phyloP scores from a whole-genome alignment of 129 eudicot species.

The Escallonia rubra region DNA sequence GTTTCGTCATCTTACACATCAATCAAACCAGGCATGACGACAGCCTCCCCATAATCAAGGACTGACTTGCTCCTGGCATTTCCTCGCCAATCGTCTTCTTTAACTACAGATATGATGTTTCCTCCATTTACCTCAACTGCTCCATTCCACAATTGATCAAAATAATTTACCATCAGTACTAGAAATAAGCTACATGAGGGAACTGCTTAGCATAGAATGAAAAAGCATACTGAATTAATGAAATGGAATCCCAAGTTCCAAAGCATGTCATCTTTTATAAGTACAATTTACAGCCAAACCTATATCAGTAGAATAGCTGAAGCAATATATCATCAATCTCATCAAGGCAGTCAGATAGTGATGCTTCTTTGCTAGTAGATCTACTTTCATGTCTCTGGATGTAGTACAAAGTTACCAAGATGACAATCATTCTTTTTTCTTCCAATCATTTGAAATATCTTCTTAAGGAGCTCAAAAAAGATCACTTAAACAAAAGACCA shows the following conservation, averaged over 20 bases:
- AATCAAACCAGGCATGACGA: constrained; percentile 95
- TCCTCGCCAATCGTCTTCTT: constrained; percentile 63
- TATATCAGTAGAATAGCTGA: neutral
- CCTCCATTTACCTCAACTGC: constrained; percentile 92
- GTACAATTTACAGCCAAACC: neutral
- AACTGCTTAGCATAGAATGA: neutral
- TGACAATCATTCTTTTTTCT: too few relatives aligned
- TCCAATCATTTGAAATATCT: too few relatives aligned
- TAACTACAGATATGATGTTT: constrained; percentile 58
- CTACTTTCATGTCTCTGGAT: neutral
- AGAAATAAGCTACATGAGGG: neutral
- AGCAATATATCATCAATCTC: neutral
- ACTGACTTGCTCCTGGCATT: constrained; percentile 36
- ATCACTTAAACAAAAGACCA: neutral
- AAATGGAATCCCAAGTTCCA: neutral
- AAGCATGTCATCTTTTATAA: neutral
- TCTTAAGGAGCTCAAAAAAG: too few relatives aligned
- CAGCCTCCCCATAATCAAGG: constrained; percentile 88
- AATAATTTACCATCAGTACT: neutral
- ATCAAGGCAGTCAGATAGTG: neutral
- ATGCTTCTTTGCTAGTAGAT: neutral
- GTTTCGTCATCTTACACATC: constrained; percentile 70
- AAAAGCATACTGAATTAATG: neutral
- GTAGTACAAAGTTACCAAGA: too few relatives aligned
- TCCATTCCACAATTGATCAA: constrained; percentile 26